phyloP scores from a whole-genome alignment of 768 basidiomycete species.

The Naematelia aurantialba region DNA sequence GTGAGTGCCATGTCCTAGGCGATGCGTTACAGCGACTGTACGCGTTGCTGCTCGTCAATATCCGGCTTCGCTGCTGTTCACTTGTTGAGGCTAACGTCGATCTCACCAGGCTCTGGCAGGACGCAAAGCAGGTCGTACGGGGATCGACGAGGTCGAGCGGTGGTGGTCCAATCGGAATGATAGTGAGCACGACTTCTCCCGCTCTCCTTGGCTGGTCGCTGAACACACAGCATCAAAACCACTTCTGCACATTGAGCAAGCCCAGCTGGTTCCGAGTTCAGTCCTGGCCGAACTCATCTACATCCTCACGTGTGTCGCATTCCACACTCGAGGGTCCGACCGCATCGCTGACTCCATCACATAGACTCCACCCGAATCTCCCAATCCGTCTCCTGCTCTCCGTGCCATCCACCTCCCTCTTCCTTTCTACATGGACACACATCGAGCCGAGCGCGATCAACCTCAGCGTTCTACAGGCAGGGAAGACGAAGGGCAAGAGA shows the following conservation, averaged over 20 bases:
- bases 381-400: slow-evolving; percentile 36
- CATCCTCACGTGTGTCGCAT: slow-evolving; percentile 26
- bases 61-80: too few species aligned
- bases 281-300: slow-evolving; percentile 36
- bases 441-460: slow-evolving; percentile 33
- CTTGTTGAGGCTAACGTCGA: too few species aligned
- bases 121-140: slow-evolving; percentile 23
- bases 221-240: slow-evolving; percentile 18
- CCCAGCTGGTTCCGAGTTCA: slow-evolving; percentile 23
- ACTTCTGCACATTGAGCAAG: slow-evolving; percentile 35
- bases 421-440: slow-evolving; percentile 27
- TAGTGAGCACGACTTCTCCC: slow-evolving; percentile 15
- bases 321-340: too few species aligned
- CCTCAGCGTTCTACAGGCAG: slow-evolving; percentile 20
- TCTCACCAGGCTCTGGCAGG: slow-evolving; percentile 1
- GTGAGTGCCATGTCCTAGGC: slow-evolving; percentile 13
- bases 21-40: too few species aligned
- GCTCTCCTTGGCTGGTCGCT: background rate
- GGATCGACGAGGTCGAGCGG: slow-evolving; percentile 29
- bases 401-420: slow-evolving; percentile 28
- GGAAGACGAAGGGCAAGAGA: slow-evolving; percentile 9
- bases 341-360: background rate
- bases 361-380: slow-evolving; percentile 22
- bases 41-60: too few species aligned
- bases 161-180: slow-evolving; percentile 22